Evolutionary conservation across 108 stramenopile genomes (phyloP).

Genomic region (Skeletonema marinoi): DNA sequence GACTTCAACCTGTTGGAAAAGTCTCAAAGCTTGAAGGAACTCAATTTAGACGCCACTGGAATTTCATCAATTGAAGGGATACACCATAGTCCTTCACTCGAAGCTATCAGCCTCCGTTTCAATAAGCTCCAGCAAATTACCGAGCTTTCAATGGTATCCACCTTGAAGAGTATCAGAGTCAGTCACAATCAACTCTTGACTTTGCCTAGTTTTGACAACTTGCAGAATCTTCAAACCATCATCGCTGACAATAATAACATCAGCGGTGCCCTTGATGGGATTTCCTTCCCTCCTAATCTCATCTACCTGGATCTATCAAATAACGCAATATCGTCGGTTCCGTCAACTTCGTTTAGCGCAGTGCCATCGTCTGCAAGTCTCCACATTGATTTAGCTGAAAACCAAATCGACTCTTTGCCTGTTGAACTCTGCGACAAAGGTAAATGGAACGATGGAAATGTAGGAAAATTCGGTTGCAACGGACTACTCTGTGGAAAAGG

Average conservation of each 20-base stretch:
- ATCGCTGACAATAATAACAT: constrained; percentile 22
- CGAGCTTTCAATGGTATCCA: constrained; percentile 23
- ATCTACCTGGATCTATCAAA: constrained; percentile 28
- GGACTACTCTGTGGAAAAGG: constrained; percentile 44
- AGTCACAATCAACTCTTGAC: constrained; percentile 30
- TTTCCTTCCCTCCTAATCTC: constrained; percentile 25
- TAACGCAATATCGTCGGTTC: constrained; percentile 22
- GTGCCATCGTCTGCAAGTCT: constrained; percentile 13
- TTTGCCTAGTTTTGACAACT: constrained; percentile 15
- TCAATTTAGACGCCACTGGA: constrained; percentile 32
- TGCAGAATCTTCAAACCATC: constrained; percentile 35
- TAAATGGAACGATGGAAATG: constrained; percentile 61
- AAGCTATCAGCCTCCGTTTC: constrained; percentile 25
- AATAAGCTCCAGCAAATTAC: constrained; percentile 42
- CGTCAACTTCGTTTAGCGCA: constrained; percentile 16
- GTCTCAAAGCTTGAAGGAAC: constrained; percentile 13
- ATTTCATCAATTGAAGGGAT: constrained; percentile 31
- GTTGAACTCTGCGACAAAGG: constrained; percentile 12
- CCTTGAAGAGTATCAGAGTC: constrained; percentile 23
- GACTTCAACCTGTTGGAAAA: constrained; percentile 36
- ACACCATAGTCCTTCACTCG: constrained; percentile 6
- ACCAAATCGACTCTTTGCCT: constrained; percentile 27
- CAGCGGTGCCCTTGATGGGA: constrained; percentile 9
- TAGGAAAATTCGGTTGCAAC: constrained; percentile 42
- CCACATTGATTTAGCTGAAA: constrained; percentile 28